phyloP scores from a whole-genome alignment of 179 eudicot genomes.

The Monotropa hypopitys region DNA sequence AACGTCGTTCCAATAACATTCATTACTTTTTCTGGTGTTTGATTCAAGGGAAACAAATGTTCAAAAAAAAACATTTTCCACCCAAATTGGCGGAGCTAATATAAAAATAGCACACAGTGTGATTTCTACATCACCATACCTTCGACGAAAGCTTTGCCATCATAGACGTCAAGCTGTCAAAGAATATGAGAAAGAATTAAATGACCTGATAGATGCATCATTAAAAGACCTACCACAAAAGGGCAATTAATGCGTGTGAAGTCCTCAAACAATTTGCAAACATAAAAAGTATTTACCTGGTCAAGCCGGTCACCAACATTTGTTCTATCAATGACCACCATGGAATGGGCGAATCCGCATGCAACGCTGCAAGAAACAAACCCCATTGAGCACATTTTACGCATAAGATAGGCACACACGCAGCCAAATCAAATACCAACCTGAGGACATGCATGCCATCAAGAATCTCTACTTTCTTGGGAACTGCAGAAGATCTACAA shows the following conservation, averaged over 20 bases:
- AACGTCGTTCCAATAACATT: background rate
- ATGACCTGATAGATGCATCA: background rate
- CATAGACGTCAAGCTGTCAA: constrained; percentile 81
- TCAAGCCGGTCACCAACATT: constrained; percentile 63
- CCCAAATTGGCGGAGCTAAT: background rate
- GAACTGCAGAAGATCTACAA: constrained; percentile 73
- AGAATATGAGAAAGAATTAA: constrained; percentile 6
- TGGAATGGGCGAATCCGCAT: constrained; percentile 80
- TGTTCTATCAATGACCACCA: constrained; percentile 81
- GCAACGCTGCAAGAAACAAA: constrained; percentile 49
- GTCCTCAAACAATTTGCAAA: background rate
- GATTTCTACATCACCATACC: constrained; percentile 26
- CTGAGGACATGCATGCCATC: constrained; percentile 99
- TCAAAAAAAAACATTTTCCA: background rate
- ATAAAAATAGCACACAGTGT: background rate
- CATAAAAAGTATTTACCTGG: constrained; percentile 33
- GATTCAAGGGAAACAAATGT: background rate
- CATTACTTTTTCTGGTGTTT: background rate
- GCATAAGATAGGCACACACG: background rate
- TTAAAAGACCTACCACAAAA: background rate
- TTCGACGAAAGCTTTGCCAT: constrained; percentile 72
- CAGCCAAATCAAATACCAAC: constrained; percentile 23
- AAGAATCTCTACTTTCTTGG: constrained; percentile 87
- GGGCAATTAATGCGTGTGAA: background rate
- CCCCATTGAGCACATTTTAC: background rate